Percentiles rank a stretch among this genome's conserved stretches.
Conservation (phyloP, 164 flowering plant genomes). For the Malania oleifera region DNA sequence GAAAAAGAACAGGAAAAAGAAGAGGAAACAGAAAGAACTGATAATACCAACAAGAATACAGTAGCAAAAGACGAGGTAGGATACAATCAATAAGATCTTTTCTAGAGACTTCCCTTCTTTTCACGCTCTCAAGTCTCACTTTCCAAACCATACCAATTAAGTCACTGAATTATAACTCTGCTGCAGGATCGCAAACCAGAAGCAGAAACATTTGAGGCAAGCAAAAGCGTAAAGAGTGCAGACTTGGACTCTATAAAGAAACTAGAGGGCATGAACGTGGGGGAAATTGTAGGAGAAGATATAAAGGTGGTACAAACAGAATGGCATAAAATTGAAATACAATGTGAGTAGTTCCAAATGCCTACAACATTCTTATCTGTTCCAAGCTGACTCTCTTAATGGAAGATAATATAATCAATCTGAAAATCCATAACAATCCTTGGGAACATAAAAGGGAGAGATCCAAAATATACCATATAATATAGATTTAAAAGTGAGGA, state of each 20-base stretch:
- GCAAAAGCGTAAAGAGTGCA: slow-evolving; percentile 4
- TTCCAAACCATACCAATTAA: no score
- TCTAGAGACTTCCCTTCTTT: no score
- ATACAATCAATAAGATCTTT: no score
- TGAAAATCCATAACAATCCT: not conserved
- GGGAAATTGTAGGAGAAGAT: not conserved
- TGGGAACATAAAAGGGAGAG: no score
- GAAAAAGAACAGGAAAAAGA: slow-evolving; percentile 8
- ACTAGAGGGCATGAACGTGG: not conserved
- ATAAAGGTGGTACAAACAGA: slow-evolving; percentile 11
- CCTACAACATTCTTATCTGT: not conserved
- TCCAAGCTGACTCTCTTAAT: not conserved
- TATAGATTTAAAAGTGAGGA: not conserved
- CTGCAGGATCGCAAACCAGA: slow-evolving; percentile 14
- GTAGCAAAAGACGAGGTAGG: slow-evolving; percentile 8
- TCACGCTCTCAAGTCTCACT: no score
- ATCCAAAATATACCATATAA: not conserved
- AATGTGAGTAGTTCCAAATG: slow-evolving; percentile 11
- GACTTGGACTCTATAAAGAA: slow-evolving; percentile 8
- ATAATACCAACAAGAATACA: not conserved
- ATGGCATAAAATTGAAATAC: slow-evolving; percentile 8
- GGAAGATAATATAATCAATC: not conserved
- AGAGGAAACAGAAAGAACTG: not conserved
- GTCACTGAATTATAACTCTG: slow-evolving; percentile 2
- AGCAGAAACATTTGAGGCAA: not conserved